Conservation (phyloP, 2,329 filamentous ascomycete genomes). For the Sporothrix protearum region DNA sequence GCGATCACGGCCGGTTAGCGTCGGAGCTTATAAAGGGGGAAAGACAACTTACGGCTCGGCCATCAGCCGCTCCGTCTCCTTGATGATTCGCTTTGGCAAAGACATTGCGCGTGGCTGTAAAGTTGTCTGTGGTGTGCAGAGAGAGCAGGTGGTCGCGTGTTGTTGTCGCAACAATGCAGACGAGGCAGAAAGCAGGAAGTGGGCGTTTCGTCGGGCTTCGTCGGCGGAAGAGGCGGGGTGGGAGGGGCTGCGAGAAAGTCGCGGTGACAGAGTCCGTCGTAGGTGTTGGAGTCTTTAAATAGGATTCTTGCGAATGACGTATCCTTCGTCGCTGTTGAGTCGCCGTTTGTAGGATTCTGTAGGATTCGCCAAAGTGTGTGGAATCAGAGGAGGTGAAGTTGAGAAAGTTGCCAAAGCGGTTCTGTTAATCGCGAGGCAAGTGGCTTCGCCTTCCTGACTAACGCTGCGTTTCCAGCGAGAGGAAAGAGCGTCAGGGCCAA, state of each 20-base stretch:
- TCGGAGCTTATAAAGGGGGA: background rate
- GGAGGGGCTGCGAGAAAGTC: background rate
- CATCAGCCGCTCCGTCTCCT: constrained; percentile 96
- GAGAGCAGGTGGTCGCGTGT: background rate
- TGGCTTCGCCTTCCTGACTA: constrained; percentile 8
- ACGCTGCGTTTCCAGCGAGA: background rate
- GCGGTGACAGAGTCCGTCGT: background rate
- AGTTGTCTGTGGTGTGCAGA: background rate
- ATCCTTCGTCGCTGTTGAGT: background rate
- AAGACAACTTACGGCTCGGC: constrained; percentile 77
- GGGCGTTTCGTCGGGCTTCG: background rate
- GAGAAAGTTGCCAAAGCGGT: background rate
- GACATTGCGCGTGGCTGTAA: constrained; percentile 49
- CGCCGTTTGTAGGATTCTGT: background rate
- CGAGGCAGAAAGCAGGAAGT: background rate
- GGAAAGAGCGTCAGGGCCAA: background rate
- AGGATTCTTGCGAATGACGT: background rate
- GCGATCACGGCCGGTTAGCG: background rate
- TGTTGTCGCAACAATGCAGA: background rate
- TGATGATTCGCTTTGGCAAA: constrained; percentile 93
- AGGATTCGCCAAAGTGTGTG: background rate
- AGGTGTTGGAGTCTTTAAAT: background rate
- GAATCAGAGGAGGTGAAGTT: background rate
- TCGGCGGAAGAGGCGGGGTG: constrained; percentile 2
- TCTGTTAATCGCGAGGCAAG: background rate